Percentiles rank a stretch among this genome's conserved stretches.
These are phyloP conservation scores for Scalesia atractyloides DNA, from an alignment of 129 eudicot genomes.

Conservation along the genomic window DNA sequence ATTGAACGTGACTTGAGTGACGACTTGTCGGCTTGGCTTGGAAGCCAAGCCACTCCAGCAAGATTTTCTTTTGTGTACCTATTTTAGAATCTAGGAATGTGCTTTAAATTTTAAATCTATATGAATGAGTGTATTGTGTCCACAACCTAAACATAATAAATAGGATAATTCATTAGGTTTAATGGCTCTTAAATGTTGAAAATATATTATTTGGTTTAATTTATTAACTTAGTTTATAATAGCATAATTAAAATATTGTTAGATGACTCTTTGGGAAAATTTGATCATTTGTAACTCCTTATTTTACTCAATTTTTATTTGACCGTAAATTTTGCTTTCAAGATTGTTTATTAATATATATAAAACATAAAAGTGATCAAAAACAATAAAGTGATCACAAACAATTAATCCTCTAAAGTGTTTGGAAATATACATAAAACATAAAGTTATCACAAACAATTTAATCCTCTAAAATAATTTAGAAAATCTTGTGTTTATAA, in stretches of 20 bases:
- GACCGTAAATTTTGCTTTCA: not conserved
- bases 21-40: no score
- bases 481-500: not conserved
- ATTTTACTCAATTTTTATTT: not conserved
- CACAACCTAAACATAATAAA: no score
- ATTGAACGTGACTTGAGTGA: no score
- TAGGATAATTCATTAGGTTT: no score
- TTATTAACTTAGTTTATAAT: not conserved
- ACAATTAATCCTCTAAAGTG: not conserved
- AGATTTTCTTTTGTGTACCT: no score
- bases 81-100: no score
- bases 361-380: not conserved
- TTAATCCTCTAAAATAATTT: not conserved
- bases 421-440: not conserved
- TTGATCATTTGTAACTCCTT: constrained; percentile 20
- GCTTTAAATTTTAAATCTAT: no score
- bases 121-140: no score
- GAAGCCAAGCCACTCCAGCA: no score
- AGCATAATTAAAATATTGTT: not conserved
- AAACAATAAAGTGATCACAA: not conserved
- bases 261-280: not conserved
- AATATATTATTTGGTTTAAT: not conserved
- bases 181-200: not conserved
- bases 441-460: not conserved
- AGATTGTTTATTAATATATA: not conserved